Base-by-base conservation (phyloP, 306 rosid genomes). In the Dryas octopetala region DNA sequence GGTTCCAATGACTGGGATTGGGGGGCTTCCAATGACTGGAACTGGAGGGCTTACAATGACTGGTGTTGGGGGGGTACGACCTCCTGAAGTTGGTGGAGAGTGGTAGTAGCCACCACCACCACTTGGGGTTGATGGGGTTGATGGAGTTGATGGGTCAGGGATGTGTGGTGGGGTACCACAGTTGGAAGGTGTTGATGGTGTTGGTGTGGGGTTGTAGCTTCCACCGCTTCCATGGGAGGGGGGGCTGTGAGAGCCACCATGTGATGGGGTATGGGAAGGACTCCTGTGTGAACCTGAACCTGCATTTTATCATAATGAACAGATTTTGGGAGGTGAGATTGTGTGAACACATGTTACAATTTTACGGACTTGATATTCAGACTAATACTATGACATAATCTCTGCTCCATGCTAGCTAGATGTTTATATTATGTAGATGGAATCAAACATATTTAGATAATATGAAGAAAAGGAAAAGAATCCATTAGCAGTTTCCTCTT, bases 101-200 rank as follows among this genome's bases (percentile, higher is more conserved):
- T 61, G 66, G 65, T 88, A 88, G 86, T 86, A 82, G 11, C 87
- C 91, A 63, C 85, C 86, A 63, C 85, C 86, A 5, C 83, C 84
- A 41, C 66, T 61, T 44, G 82, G 82, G 10, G 82, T 52, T 14
- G 90, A 90, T 48, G 91, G 89, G 70, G 75, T 80, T 79, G 89
- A 82, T 50, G 90, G 86, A 3, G 82, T 53, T 66, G 79, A 52
- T 53, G 91, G 82, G 4, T 70, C 23, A 28, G 85, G 83, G 75
- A 40, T 16, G 40, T 10, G 80, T 57, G 93, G 88, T 7, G 93
- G 88, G 46, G 89, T 68, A 51, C 82, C 85, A 62, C 88, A 88
- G 80, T 76, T 77, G 57, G 88, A 17, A 9, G 96, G 92, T 49
- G 93, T 74, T 78, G 96, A 79, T 63, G 92, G 92, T n/a, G 86